phyloP scores from a whole-genome alignment of 768 basidiomycete genomes.

The Auriscalpium vulgare region DNA sequence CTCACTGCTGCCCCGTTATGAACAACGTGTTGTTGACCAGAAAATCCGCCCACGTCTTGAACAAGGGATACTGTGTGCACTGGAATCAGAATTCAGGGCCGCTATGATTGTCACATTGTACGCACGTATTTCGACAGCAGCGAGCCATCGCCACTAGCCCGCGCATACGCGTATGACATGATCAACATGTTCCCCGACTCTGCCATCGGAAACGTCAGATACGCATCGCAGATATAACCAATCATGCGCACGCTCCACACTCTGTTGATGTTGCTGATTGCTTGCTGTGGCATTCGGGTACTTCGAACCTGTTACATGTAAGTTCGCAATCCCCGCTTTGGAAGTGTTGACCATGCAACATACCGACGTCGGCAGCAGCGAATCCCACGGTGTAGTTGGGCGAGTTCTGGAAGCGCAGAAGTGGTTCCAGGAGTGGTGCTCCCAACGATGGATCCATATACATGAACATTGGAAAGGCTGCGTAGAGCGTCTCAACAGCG shows the following conservation, averaged over 20 bases:
- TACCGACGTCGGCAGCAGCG: not conserved
- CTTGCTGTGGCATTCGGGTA: not conserved
- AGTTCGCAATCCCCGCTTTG: not conserved
- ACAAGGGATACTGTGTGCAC: not conserved
- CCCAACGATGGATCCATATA: not conserved
- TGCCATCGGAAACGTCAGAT: not conserved
- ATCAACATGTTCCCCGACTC: not conserved
- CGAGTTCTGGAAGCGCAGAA: not conserved
- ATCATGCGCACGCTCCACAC: not conserved
- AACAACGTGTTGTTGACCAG: not conserved
- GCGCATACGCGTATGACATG: not conserved
- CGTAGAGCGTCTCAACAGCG: not conserved
- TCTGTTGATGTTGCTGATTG: not conserved
- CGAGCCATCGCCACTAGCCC: not conserved
- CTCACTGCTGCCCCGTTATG: not conserved
- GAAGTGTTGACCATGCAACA: not conserved
- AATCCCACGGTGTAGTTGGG: not conserved
- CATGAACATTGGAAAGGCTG: not conserved
- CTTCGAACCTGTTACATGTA: not conserved
- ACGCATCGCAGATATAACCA: not conserved
- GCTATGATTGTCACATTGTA: not conserved
- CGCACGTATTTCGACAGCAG: not conserved
- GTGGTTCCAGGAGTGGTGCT: not conserved
- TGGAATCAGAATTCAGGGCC: not conserved
- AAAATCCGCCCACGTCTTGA: not conserved